A percentile compares a stretch with the other conserved stretches of the same genome.
Conservation (phyloP, 2,329 filamentous ascomycete genomes). For the Claviceps purpurea region DNA sequence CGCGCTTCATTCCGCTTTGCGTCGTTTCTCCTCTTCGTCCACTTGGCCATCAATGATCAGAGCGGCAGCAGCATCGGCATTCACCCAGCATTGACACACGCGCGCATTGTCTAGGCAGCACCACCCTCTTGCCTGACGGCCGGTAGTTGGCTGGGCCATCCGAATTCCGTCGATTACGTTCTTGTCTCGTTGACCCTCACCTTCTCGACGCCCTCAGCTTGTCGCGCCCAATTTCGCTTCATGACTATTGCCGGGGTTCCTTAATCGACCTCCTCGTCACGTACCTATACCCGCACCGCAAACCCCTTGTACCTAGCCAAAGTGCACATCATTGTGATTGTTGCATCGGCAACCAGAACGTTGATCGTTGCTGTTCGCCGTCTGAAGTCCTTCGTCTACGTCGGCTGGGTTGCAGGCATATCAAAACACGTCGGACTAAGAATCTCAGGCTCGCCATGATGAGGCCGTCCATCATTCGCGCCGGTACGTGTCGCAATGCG, state of each 20-base stretch:
- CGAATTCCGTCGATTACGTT: neutral
- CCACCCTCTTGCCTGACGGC: neutral
- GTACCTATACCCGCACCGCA: neutral
- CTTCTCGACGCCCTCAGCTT: neutral
- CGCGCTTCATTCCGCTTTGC: neutral
- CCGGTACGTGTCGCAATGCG: constrained; percentile 34
- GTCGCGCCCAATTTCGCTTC: constrained; percentile 3
- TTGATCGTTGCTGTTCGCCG: neutral
- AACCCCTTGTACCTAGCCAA: neutral
- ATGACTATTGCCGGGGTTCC: neutral
- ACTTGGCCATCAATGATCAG: neutral
- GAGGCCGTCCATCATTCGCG: constrained; percentile 45
- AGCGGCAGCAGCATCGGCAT: neutral
- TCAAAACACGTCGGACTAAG: neutral
- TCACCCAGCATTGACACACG: neutral
- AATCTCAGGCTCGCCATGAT: constrained; percentile 28
- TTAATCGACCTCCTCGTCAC: neutral
- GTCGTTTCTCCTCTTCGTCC: neutral
- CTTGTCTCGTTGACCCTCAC: neutral
- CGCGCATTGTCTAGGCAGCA: neutral
- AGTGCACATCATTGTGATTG: neutral
- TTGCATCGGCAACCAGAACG: neutral
- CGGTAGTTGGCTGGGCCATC: neutral
- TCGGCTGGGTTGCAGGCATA: neutral
- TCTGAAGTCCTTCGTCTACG: neutral